phyloP scores from a whole-genome alignment of 108 stramenopile genomes.

The Fragilaria crotonensis region DNA sequence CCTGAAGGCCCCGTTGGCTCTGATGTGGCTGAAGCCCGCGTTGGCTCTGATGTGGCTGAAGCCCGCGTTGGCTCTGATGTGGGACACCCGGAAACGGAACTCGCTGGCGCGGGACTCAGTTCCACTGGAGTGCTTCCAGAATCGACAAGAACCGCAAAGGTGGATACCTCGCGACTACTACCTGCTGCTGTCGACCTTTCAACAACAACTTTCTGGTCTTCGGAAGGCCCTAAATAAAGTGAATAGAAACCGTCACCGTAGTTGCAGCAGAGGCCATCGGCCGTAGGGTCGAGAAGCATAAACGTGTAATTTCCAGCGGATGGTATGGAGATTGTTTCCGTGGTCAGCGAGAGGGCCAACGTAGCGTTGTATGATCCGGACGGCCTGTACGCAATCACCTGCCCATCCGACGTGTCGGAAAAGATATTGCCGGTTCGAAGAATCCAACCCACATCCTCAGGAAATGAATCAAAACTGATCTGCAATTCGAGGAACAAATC shows the following conservation, averaged over 20 bases:
- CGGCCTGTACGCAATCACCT: not conserved
- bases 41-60: too few relatives aligned
- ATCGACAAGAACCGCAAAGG: not conserved
- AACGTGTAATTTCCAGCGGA: not conserved
- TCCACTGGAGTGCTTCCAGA: not conserved
- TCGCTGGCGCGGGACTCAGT: too few relatives aligned
- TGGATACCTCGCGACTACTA: not conserved
- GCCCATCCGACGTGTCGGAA: not conserved
- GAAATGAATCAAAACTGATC: slow-evolving; percentile 2
- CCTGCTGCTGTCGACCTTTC: not conserved
- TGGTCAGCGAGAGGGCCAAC: not conserved
- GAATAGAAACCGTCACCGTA: slow-evolving; percentile 3
- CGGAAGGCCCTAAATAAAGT: not conserved
- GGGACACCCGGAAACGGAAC: too few relatives aligned
- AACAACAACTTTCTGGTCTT: not conserved
- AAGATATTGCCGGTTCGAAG: not conserved
- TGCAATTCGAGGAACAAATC: not conserved
- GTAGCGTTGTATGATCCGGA: not conserved
- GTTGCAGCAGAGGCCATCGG: slow-evolving; percentile 2
- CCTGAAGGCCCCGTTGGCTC: too few relatives aligned
- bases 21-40: too few relatives aligned
- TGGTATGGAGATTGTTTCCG: not conserved
- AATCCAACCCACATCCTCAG: slow-evolving; percentile 4
- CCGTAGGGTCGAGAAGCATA: not conserved
- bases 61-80: too few relatives aligned